Evolutionary conservation across 176 grass and related monocot species (phyloP).

Genomic region (Lolium multiflorum): DNA sequence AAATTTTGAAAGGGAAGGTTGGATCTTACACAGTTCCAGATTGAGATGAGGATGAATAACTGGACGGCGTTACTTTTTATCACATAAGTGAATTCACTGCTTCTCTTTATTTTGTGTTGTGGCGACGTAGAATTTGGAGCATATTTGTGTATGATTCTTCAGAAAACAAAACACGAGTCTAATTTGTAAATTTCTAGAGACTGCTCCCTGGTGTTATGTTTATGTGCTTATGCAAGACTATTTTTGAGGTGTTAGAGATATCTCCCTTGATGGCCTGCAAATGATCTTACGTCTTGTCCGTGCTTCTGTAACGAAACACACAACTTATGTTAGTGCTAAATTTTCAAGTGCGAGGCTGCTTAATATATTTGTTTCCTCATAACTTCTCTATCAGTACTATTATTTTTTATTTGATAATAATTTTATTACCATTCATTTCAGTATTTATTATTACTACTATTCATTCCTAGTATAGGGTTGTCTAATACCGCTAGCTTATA

Average conservation of each 20-base stretch:
- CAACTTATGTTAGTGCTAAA: slow-evolving; percentile 18
- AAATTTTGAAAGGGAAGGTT: slow-evolving; percentile 11
- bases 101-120: slow-evolving; percentile 16
- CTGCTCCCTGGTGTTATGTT: neutral
- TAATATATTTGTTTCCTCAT: slow-evolving; percentile 17
- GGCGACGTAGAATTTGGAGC: neutral
- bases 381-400: slow-evolving; percentile 24
- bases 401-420: slow-evolving; percentile 20
- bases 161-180: slow-evolving; percentile 19
- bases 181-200: neutral
- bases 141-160: neutral
- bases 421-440: slow-evolving; percentile 42
- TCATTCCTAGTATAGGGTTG: slow-evolving; percentile 54
- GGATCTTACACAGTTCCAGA: neutral
- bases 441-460: slow-evolving; percentile 41
- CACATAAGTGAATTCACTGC: neutral
- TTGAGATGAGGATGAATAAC: slow-evolving; percentile 15
- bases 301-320: neutral
- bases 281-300: neutral
- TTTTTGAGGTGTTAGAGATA: slow-evolving; percentile 26
- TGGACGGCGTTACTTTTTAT: slow-evolving; percentile 1
- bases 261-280: neutral
- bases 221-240: slow-evolving; percentile 17
- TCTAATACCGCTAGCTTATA: slow-evolving; percentile 72
- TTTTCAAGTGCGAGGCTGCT: slow-evolving; percentile 1